Evolutionary conservation across 2,329 filamentous ascomycete species (phyloP).

Genomic region (Chalara sp.): DNA sequence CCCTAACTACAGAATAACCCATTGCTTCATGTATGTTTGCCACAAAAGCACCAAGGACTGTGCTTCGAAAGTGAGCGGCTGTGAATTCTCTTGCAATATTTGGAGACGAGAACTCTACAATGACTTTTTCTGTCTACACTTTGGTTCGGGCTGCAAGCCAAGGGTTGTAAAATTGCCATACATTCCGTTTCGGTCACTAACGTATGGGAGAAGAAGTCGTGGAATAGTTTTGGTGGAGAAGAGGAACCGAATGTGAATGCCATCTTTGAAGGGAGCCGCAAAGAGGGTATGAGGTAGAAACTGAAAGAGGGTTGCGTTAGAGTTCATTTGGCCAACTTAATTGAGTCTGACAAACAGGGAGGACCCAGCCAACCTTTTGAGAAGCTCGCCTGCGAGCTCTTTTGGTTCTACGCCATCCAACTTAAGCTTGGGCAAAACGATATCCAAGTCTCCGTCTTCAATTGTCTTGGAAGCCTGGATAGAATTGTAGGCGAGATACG

Average conservation of each 20-base stretch:
- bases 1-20: conserved; percentile 39
- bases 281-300: conserved; percentile 54
- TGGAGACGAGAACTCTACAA: conserved; percentile 60
- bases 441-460: conserved; percentile 3
- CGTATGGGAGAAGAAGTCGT: conserved; percentile 49
- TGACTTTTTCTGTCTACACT: conserved; percentile 31
- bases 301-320: conserved; percentile 21
- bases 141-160: conserved; percentile 43
- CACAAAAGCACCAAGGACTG: conserved; percentile 60
- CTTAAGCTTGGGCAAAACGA: conserved; percentile 5
- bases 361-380: background rate
- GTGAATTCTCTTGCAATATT: conserved; percentile 65
- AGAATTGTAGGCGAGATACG: conserved; percentile 1
- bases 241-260: conserved; percentile 58
- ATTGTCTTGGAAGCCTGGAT: conserved; percentile 1
- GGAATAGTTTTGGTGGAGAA: conserved; percentile 53
- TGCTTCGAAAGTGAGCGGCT: conserved; percentile 57
- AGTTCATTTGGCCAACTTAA: background rate
- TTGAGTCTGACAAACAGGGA: background rate
- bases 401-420: background rate
- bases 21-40: conserved; percentile 53
- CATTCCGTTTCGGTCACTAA: conserved; percentile 47
- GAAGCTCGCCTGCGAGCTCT: conserved; percentile 1
- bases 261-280: conserved; percentile 45
- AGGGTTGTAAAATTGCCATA: conserved; percentile 58